Evolutionary conservation across 2,329 filamentous ascomycete species (phyloP).

Genomic region (Allantophomopsis lycopodina): DNA sequence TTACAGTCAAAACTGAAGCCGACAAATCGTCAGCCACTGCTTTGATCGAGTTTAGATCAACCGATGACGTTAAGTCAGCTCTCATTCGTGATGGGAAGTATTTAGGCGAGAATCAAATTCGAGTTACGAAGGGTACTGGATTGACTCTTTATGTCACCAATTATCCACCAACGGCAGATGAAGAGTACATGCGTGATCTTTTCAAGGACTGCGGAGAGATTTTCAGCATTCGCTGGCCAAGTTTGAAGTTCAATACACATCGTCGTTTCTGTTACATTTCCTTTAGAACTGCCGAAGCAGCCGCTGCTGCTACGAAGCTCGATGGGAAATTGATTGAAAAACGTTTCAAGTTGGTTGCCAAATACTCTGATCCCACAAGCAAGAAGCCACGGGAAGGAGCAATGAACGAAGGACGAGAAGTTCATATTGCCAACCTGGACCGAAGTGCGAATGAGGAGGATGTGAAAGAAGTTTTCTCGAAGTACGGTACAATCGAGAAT

Average conservation of each 20-base stretch:
- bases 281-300: constrained; percentile 58
- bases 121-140: constrained; percentile 60
- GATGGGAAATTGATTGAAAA: constrained; percentile 58
- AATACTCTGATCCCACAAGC: constrained; percentile 70
- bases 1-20: constrained; percentile 53
- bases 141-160: constrained; percentile 86
- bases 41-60: constrained; percentile 71
- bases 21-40: constrained; percentile 51
- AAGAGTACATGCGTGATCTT: constrained; percentile 51
- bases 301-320: constrained; percentile 57
- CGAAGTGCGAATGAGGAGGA: constrained; percentile 50
- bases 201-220: constrained; percentile 71
- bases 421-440: constrained; percentile 63
- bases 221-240: constrained; percentile 77
- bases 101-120: constrained; percentile 59
- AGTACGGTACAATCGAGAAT: constrained; percentile 62
- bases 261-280: constrained; percentile 94
- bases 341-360: constrained; percentile 55
- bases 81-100: constrained; percentile 70
- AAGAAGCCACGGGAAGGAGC: constrained; percentile 72
- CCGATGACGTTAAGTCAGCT: constrained; percentile 71
- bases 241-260: constrained; percentile 75
- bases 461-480: constrained; percentile 54
- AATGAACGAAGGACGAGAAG: constrained; percentile 73
- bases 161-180: constrained; percentile 67